Evolutionary conservation across 306 rosid species (phyloP).

Genomic region (Cyclanthera cordifolia): DNA sequence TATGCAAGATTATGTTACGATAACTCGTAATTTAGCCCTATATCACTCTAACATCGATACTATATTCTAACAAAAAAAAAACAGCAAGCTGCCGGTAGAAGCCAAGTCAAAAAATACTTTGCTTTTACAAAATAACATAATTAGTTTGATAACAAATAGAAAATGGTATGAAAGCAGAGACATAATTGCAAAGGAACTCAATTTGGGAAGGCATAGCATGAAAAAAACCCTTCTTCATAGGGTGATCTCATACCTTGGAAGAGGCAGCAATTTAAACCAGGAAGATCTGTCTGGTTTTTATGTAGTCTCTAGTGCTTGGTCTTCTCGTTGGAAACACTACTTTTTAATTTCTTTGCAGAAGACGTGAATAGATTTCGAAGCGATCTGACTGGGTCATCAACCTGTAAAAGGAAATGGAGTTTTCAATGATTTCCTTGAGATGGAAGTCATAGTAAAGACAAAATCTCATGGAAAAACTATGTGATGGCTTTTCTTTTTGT

Average conservation of each 20-base stretch:
- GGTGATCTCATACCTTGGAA: conserved; percentile 1
- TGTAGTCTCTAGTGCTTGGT: conserved; percentile 1
- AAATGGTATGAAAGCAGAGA: neutral
- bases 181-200: neutral
- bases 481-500: no score
- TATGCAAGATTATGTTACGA: no score
- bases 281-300: neutral
- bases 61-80: no score
- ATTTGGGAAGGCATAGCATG: neutral
- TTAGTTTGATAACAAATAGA: neutral
- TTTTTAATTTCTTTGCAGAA: conserved; percentile 48
- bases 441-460: conserved; percentile 10
- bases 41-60: no score
- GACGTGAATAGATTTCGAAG: conserved; percentile 64
- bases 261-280: neutral
- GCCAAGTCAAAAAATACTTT: neutral
- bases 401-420: conserved; percentile 39
- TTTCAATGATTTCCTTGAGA: conserved; percentile 6
- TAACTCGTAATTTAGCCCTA: no score
- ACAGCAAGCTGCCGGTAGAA: neutral
- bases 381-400: conserved; percentile 71
- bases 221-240: neutral
- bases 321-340: conserved; percentile 17
- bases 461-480: neutral
- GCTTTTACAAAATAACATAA: neutral